Evolutionary conservation across 805 yeast species (phyloP), one percentile per base, ranked within the genome.

Genomic region (Huiozyma sinensis): DNA sequence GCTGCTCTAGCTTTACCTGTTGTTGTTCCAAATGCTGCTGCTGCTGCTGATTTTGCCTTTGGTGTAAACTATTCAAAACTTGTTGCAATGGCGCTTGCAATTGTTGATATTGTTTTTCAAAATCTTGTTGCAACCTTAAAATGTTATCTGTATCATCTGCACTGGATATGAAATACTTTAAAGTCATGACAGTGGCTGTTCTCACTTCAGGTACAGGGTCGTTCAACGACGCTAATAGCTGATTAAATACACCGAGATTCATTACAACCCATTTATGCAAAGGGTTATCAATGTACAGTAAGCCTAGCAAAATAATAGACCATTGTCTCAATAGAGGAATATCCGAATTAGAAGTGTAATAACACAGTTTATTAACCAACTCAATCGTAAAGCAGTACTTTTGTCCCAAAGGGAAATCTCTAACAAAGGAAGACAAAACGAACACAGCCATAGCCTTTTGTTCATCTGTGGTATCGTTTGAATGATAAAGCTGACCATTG

Each of bases 161-260:
- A 32, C 70, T 77, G 4, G 81, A 76, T 33, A 83, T 62, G 55
- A 80, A 86, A 34, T 79, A 75, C 4, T 87, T 76, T 40, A 90
- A 66, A 0, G 95, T 83, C 32, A 79, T 67, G 9, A 92, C 66
- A 4, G 86, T 76, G 0, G 97, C 85, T 0, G 96, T 83, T 44
- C 97, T 70, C 1, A 92, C 95, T 61, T 92, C 98, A 0, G 97
- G 96, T 39, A 90, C 87, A 0, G 97, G 95, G 58, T 92, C 97
- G 49, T 75, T 76, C 12, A 88, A 70, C 35, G 84, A 65, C 27
- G 67, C 67, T 31, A 79, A 59, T 29, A 90, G 54, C 4, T 52
- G 48, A 24, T 71, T 76, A 11, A 82, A 63, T 27, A 77, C 73
- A 0, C 83, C 83, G 44, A 79, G 81, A 50, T 80, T 76, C 51